Percentiles rank a stretch among this genome's conserved stretches.
Conservation (phyloP, 208 protist genomes). For the Leishmania major region DNA sequence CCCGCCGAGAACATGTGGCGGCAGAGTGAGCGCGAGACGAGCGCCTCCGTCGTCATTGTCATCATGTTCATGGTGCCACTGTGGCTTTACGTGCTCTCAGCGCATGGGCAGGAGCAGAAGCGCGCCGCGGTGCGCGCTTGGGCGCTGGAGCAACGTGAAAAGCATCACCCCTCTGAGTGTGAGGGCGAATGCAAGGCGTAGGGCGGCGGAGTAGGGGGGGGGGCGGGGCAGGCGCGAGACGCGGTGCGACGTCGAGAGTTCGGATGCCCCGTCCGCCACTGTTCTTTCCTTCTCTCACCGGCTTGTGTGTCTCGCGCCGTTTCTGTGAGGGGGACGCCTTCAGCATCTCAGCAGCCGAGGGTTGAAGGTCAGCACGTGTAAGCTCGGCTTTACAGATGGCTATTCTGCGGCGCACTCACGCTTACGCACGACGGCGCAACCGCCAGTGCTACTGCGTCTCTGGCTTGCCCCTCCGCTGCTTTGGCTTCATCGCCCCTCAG, state of each 20-base stretch:
- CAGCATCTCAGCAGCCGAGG: not conserved
- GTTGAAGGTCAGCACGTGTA: not conserved
- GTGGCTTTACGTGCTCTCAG: constrained; percentile 54
- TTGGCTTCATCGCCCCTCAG: not conserved
- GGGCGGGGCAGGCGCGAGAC: not conserved
- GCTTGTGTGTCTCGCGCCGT: not conserved
- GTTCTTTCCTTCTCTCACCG: not conserved
- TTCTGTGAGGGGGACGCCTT: not conserved
- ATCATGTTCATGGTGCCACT: constrained; percentile 58
- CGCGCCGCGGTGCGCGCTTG: constrained; percentile 39
- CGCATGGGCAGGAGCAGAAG: constrained; percentile 35
- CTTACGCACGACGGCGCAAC: not conserved
- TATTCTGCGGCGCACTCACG: not conserved
- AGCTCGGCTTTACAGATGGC: not conserved
- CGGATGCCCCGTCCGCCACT: not conserved
- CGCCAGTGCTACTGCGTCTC: not conserved
- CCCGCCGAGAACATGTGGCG: constrained; percentile 37
- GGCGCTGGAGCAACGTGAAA: constrained; percentile 29
- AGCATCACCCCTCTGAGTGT: not conserved
- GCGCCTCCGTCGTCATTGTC: constrained; percentile 47
- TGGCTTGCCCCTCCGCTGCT: not conserved
- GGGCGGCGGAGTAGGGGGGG: not conserved
- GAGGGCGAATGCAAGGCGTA: not conserved
- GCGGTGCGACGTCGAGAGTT: not conserved
- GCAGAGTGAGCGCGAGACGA: constrained; percentile 60